Conservation (phyloP, 371 early-diverging fungal species). For the Rhizomucor pusillus region DNA sequence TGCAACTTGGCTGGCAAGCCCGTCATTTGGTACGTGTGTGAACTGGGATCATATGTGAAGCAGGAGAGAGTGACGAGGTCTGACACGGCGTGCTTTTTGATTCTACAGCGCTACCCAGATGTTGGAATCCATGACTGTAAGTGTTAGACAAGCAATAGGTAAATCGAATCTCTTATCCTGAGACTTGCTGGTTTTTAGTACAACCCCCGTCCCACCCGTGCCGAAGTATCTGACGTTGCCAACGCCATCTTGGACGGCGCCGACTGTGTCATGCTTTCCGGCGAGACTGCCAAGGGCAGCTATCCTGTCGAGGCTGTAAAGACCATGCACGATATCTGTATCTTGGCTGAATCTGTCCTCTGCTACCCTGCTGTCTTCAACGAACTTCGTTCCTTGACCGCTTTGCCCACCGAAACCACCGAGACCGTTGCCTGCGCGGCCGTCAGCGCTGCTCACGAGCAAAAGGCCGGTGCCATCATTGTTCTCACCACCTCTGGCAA, state of each 20-base stretch:
- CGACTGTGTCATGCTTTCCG: slow-evolving; percentile 98
- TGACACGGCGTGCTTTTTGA: not conserved
- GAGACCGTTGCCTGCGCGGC: slow-evolving; percentile 96
- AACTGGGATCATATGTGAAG: not conserved
- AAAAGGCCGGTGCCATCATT: slow-evolving; percentile 85
- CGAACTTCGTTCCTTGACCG: slow-evolving; percentile 74
- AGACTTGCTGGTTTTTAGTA: slow-evolving; percentile 29
- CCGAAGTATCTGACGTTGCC: slow-evolving; percentile 98
- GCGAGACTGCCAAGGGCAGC: slow-evolving; percentile 95
- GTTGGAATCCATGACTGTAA: slow-evolving; percentile 97
- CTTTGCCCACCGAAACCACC: slow-evolving; percentile 75
- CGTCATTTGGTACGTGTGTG: slow-evolving; percentile 75
- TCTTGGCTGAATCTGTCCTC: slow-evolving; percentile 74
- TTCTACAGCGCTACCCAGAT: slow-evolving; percentile 91
- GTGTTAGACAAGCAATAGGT: slow-evolving; percentile 1
- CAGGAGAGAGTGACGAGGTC: too few species aligned
- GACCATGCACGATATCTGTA: slow-evolving; percentile 78
- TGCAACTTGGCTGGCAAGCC: slow-evolving; percentile 96
- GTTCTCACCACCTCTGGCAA: slow-evolving; percentile 79
- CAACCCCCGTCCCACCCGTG: slow-evolving; percentile 97
- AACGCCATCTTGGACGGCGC: slow-evolving; percentile 97
- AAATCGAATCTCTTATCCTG: too few species aligned
- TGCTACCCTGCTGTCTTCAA: slow-evolving; percentile 80
- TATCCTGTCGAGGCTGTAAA: slow-evolving; percentile 77
- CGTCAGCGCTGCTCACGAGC: slow-evolving; percentile 85